These are phyloP conservation scores for Dothistroma septosporum DNA, from an alignment of 2,329 filamentous ascomycete species.

Conservation along the genomic window DNA sequence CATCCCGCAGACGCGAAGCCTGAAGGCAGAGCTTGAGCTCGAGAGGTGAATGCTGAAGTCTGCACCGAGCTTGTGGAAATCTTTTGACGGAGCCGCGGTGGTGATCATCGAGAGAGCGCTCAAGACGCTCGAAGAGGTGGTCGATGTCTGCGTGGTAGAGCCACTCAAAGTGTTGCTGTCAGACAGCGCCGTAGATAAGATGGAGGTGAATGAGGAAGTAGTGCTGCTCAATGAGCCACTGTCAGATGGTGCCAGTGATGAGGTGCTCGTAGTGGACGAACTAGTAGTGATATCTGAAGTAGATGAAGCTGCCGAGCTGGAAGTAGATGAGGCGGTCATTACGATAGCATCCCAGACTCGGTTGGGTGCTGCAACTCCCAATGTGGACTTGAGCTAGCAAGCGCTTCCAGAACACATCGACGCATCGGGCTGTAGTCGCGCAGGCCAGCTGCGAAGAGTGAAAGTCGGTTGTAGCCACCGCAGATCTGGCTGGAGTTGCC, in stretches of 20 bases:
- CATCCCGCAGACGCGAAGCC: constrained; percentile 28
- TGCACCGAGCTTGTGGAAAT: constrained; percentile 6
- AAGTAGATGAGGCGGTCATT: constrained; percentile 8
- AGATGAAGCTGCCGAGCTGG: constrained; percentile 10
- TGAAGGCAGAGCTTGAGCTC: constrained; percentile 13
- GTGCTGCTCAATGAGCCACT: no score
- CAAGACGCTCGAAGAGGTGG: constrained; percentile 3
- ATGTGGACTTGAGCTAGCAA: constrained; percentile 33
- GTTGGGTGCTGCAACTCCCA: constrained; percentile 23
- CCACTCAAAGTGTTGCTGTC: not conserved
- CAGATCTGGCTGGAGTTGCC: constrained; percentile 33
- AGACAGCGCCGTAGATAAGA: not conserved
- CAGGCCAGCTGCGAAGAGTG: constrained; percentile 33
- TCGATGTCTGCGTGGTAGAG: not conserved
- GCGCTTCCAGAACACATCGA: constrained; percentile 33
- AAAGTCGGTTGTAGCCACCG: constrained; percentile 32
- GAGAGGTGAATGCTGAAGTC: constrained; percentile 6
- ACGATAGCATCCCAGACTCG: constrained; percentile 30
- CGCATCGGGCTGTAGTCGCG: constrained; percentile 29
- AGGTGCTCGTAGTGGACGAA: constrained; percentile 1
- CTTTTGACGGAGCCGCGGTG: constrained; percentile 5
- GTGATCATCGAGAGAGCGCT: not conserved
- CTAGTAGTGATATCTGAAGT: not conserved
- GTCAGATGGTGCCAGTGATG: no score
- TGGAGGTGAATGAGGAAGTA: no score